Evolutionary conservation across 257 asterid genomes (phyloP).

Genomic region (Solanum paucissectum): DNA sequence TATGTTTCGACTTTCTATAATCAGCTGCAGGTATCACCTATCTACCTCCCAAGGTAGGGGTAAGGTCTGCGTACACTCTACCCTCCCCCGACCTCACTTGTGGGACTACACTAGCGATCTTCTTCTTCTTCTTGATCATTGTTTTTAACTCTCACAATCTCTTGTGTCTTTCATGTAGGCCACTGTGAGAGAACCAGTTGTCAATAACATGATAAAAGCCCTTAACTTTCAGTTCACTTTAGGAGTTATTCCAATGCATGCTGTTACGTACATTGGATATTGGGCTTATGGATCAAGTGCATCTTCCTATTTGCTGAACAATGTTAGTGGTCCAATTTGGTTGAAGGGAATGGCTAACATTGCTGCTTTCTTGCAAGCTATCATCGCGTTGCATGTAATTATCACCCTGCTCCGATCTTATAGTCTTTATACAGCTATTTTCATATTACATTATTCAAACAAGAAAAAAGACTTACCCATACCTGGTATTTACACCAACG

Average conservation of each 20-base stretch:
- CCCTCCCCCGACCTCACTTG: too few species aligned
- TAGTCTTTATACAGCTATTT: background rate
- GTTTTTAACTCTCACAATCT: background rate
- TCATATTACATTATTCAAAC: background rate
- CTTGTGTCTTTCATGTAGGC: slow-evolving; percentile 36
- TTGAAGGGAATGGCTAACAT: slow-evolving; percentile 62
- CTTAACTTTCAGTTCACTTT: slow-evolving; percentile 77
- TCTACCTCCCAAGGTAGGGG: too few species aligned
- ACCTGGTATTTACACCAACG: background rate
- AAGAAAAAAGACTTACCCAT: background rate
- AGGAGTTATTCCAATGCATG: slow-evolving; percentile 85
- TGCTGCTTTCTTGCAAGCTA: slow-evolving; percentile 73
- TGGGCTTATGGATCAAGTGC: slow-evolving; percentile 87
- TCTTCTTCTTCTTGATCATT: background rate
- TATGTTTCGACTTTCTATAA: background rate
- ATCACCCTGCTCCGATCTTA: background rate
- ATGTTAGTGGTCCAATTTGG: slow-evolving; percentile 73
- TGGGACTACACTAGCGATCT: too few species aligned
- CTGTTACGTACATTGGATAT: slow-evolving; percentile 74
- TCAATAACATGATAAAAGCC: slow-evolving; percentile 79
- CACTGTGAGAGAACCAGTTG: slow-evolving; percentile 76
- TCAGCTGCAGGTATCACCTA: too few species aligned
- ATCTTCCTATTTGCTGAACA: slow-evolving; percentile 75
- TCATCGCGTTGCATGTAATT: slow-evolving; percentile 61
- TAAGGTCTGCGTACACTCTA: too few species aligned